A percentile compares a stretch with the other conserved stretches of the same genome.
phyloP scores from a whole-genome alignment of 2,329 filamentous ascomycete genomes.

The Pseudovirgaria hyperparasitica region DNA sequence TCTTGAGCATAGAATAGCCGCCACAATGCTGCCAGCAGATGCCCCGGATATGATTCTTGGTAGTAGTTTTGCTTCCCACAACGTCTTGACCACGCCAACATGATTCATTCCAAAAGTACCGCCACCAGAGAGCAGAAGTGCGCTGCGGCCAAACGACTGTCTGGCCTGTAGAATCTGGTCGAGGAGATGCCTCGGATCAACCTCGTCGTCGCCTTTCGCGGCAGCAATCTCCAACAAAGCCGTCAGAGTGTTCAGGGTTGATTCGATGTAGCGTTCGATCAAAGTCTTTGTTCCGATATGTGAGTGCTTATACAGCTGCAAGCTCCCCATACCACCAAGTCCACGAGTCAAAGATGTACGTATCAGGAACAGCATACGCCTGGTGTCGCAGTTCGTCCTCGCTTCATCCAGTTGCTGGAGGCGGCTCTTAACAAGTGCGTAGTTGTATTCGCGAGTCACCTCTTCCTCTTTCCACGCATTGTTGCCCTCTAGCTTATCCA shows the following conservation, averaged over 20 bases:
- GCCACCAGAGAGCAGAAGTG: slow-evolving; percentile 70
- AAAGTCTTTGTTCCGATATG: slow-evolving; percentile 76
- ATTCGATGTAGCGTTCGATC: slow-evolving; percentile 78
- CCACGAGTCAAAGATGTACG: slow-evolving; percentile 70
- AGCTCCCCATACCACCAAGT: slow-evolving; percentile 74
- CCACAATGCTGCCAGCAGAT: slow-evolving; percentile 79
- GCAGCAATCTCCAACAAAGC: slow-evolving; percentile 53
- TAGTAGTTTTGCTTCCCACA: slow-evolving; percentile 62
- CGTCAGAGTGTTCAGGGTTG: slow-evolving; percentile 61
- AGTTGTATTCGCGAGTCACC: slow-evolving; percentile 58
- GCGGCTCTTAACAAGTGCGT: slow-evolving; percentile 54
- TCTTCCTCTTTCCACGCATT: slow-evolving; percentile 66
- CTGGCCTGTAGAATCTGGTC: slow-evolving; percentile 60
- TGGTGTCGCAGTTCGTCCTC: slow-evolving; percentile 56
- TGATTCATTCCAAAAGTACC: slow-evolving; percentile 89
- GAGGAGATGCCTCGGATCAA: slow-evolving; percentile 48
- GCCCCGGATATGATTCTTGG: slow-evolving; percentile 81
- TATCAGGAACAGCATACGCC: slow-evolving; percentile 66
- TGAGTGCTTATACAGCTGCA: slow-evolving; percentile 69
- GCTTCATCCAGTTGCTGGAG: slow-evolving; percentile 64
- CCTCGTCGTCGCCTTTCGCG: slow-evolving; percentile 31
- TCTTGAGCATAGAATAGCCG: slow-evolving; percentile 63
- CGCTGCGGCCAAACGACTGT: slow-evolving; percentile 75
- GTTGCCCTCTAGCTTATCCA: slow-evolving; percentile 70
- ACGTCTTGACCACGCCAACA: slow-evolving; percentile 71